Evolutionary conservation across 2,329 filamentous ascomycete species (phyloP).

Genomic region (Xylariaceae sp.): DNA sequence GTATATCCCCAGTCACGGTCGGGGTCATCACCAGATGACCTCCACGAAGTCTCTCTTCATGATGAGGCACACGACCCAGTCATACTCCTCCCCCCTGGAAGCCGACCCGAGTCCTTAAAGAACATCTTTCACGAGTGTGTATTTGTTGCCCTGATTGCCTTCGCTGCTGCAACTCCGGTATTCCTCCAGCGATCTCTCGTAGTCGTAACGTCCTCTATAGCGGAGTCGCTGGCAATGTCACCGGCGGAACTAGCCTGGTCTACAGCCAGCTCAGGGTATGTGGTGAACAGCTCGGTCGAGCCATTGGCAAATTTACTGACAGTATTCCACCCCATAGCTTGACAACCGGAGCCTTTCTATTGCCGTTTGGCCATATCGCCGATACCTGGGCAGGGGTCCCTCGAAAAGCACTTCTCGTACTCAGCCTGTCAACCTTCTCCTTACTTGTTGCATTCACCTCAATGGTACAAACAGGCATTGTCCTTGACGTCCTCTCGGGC

Average conservation of each 20-base stretch:
- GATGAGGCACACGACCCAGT: conserved; percentile 22
- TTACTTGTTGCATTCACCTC: conserved; percentile 26
- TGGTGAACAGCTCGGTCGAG: not conserved
- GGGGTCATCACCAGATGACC: conserved; percentile 20
- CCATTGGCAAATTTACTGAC: not conserved
- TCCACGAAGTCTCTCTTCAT: conserved; percentile 29
- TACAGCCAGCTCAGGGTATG: conserved; percentile 31
- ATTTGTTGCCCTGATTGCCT: conserved; percentile 28
- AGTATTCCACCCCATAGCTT: conserved; percentile 15
- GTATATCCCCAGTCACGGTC: conserved; percentile 14
- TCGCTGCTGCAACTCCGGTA: conserved; percentile 29
- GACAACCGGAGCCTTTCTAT: conserved; percentile 29
- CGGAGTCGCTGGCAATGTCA: conserved; percentile 24
- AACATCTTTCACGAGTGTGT: conserved; percentile 25
- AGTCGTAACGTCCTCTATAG: conserved; percentile 27
- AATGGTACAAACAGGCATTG: conserved; percentile 25
- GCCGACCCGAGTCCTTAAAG: conserved; percentile 26
- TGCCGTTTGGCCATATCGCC: conserved; percentile 30
- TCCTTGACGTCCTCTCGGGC: conserved; percentile 28
- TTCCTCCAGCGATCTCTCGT: conserved; percentile 30
- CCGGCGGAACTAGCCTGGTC: conserved; percentile 30
- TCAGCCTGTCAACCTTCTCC: conserved; percentile 27
- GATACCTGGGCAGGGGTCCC: conserved; percentile 25
- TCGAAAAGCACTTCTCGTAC: conserved; percentile 28
- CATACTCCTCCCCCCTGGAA: conserved; percentile 20